Percentiles rank a stretch among this genome's conserved stretches.
Conservation (phyloP, 2,329 filamentous ascomycete species). For the Annulohypoxylon truncatum region DNA sequence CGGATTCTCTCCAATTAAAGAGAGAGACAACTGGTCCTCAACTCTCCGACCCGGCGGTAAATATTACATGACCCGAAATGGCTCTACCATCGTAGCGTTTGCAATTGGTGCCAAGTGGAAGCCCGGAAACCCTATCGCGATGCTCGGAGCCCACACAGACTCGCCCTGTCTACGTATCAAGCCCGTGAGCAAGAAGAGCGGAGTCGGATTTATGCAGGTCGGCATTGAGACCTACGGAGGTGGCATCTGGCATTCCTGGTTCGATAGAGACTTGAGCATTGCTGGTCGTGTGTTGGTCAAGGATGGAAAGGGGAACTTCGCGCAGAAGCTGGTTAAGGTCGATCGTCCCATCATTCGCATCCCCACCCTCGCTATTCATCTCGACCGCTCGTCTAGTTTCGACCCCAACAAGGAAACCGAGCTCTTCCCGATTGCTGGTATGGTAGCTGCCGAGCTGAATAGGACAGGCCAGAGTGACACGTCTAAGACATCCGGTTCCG, state of each 20-base stretch:
- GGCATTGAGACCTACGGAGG: constrained; percentile 97
- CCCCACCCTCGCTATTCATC: constrained; percentile 92
- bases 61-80: constrained; percentile 96
- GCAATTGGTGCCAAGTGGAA: constrained; percentile 91
- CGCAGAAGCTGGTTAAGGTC: constrained; percentile 88
- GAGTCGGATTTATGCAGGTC: constrained; percentile 89
- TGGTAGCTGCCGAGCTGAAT: constrained; percentile 90
- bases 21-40: constrained; percentile 88
- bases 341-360: constrained; percentile 91
- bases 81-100: constrained; percentile 91
- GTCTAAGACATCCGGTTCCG: constrained; percentile 51
- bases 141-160: constrained; percentile 97
- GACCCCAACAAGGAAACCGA: constrained; percentile 98
- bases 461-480: constrained; percentile 67
- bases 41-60: constrained; percentile 86
- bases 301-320: constrained; percentile 77
- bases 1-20: constrained; percentile 88
- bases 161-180: constrained; percentile 93
- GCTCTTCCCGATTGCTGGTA: constrained; percentile 90
- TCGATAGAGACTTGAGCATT: constrained; percentile 92
- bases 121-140: constrained; percentile 88
- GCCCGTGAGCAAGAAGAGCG: constrained; percentile 89
- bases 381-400: constrained; percentile 87
- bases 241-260: constrained; percentile 98
- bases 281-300: constrained; percentile 89